Evolutionary conservation across 495 filamentous ascomycete genomes (phyloP), one percentile per base, ranked within the genome.

Genomic region (Penicillium dipodomyicola): DNA sequence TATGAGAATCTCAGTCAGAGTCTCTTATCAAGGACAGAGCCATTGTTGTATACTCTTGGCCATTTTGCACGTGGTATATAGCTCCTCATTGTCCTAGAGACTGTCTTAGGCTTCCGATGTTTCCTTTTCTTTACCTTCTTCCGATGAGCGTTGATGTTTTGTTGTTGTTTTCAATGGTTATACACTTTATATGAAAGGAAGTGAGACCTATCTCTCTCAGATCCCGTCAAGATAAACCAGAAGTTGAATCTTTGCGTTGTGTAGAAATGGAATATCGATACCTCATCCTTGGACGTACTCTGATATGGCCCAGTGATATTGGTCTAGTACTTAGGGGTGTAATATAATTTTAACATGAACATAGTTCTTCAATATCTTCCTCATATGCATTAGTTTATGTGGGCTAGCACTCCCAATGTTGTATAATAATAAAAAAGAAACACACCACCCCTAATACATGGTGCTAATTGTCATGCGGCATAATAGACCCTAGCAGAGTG

Each of bases 171-270:
- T 48, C n/a, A 20, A 12, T 48, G 45, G n/a, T n/a, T 32, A 32
- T 19, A 19, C 64, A 81, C 80, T 75, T 79, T 81, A 51, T 73
- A 65, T 52, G 78, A 72, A 55, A 81, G 73, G 41, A 80, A 74
- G 25, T 72, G 67, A 53, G 72, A 80, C 44, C 77, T 79, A 52
- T 80, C 73, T 22, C 64, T 80, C 74, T 76, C 7, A 27, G 25
- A 27, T 7, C 25, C 25, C 7, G 22, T 23, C 0, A 4, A 27
- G 0, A 8, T 27, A 0, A 27, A 27, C 25, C 6, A 27, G 25
- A 27, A 8, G 6, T 27, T 27, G 0, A 8, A 8, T 27, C 25
- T 27, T 27, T 4, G 25, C 25, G 25, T 27, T 27, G 25, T 27
- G 7, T 8, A 27, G 6, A 27, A 27, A 7, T 27, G 25, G 8